These are phyloP conservation scores for Aspergillus arachidicola DNA, from an alignment of 2,329 filamentous ascomycete genomes.

Conservation along the genomic window DNA sequence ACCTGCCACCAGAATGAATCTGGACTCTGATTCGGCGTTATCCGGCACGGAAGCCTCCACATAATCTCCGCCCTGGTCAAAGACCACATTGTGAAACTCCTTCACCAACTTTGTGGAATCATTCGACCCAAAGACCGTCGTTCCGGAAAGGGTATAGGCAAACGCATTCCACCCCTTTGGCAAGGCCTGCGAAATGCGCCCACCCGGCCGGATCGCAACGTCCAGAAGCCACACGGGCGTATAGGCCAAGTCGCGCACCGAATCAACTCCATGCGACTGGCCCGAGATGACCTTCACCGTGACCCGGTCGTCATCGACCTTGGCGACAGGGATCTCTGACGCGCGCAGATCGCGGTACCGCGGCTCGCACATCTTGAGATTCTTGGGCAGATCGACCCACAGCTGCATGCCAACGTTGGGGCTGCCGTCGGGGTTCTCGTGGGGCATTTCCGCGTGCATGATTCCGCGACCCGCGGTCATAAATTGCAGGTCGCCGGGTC, in stretches of 20 bases:
- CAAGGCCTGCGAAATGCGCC: slow-evolving; percentile 71
- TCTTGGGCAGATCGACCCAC: slow-evolving; percentile 86
- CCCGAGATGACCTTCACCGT: slow-evolving; percentile 89
- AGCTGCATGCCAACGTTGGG: slow-evolving; percentile 87
- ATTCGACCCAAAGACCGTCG: slow-evolving; percentile 62
- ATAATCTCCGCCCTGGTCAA: slow-evolving; percentile 75
- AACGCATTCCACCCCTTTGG: slow-evolving; percentile 88
- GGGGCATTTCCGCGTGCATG: slow-evolving; percentile 94
- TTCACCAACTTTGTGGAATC: slow-evolving; percentile 32
- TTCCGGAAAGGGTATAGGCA: slow-evolving; percentile 79
- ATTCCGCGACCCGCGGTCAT: slow-evolving; percentile 95
- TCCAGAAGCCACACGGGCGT: slow-evolving; percentile 97
- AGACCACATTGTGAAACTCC: slow-evolving; percentile 86
- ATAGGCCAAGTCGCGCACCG: slow-evolving; percentile 86
- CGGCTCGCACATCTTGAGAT: slow-evolving; percentile 86
- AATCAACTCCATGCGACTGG: slow-evolving; percentile 79
- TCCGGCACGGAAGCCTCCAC: slow-evolving; percentile 71
- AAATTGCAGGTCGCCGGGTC: slow-evolving; percentile 89
- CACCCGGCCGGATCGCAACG: slow-evolving; percentile 77
- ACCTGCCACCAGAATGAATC: slow-evolving; percentile 71
- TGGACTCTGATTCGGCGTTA: slow-evolving; percentile 58
- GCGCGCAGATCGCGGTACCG: slow-evolving; percentile 84
- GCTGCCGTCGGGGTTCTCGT: slow-evolving; percentile 72
- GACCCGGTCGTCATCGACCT: slow-evolving; percentile 71
- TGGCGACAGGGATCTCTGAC: slow-evolving; percentile 75